Evolutionary conservation across 1,139 yeast genomes (phyloP), one percentile per base, ranked within the genome.

Genomic region (Geotrichum restrictum): DNA sequence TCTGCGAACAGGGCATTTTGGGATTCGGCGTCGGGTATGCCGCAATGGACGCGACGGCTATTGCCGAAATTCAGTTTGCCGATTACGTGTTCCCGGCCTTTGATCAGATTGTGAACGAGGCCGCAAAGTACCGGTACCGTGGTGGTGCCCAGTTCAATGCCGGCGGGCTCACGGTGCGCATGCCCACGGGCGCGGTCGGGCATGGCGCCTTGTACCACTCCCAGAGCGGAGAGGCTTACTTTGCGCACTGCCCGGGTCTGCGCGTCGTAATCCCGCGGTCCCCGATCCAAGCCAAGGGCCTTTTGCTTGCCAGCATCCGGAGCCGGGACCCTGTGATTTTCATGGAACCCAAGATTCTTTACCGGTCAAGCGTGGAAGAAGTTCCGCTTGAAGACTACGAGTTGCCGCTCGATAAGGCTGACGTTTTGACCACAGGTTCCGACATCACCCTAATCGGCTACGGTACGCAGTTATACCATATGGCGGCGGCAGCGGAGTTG

Each of bases 61-160:
- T 69, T 53, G 72, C 72, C 5, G 72, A 69, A 53, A 60, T 69
- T 52, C 72, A 69, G 57, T 69, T 69, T 56, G 70, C 72, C 6
- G 72, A 69, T 51, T 69, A 69, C 50, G 72, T 69, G 10, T 69
- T 66, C 54, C 72, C 72, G 3, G 72, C 72, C 1, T 69, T 69
- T 57, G 72, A 69, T 54, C 72, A 69, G 58, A 63, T 69, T 43
- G 71, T 69, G 42, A 69, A 67, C 48, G 72, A 69, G 54, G 72
- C 72, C 3, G 70, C 72, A 16, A 69, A 68, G 55, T 65, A 65
- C 56, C 60, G 72, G 7, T 68, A 66, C 57, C 57, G 72, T 8
- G 61, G 67, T 1, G 64, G 59, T 7, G 45, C 61, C n/a, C 54
- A 57, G 19, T 68, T 58, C 54, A 58, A 67, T 51, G 62, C 57